phyloP scores from a whole-genome alignment of 139 green algal species.

The Nannochloris sp. region DNA sequence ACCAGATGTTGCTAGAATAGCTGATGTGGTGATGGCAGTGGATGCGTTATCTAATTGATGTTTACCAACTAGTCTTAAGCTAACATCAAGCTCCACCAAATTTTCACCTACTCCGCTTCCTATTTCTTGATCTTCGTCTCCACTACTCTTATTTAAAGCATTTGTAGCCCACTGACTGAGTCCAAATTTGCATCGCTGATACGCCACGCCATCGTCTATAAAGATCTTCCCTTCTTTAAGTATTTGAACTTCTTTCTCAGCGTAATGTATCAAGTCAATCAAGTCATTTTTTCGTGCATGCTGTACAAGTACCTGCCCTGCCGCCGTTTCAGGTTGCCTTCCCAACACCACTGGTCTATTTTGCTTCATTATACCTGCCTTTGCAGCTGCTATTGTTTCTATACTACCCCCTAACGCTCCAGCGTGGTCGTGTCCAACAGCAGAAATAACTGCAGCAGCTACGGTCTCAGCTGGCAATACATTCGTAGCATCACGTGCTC shows the following conservation, averaged over 20 bases:
- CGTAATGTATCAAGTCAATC: too few species aligned
- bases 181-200: background rate
- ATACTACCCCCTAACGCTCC: constrained; percentile 62
- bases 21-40: constrained; percentile 44
- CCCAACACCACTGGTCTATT: constrained; percentile 53
- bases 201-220: background rate
- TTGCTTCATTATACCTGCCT: constrained; percentile 70
- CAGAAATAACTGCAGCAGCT: constrained; percentile 32
- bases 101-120: too few species aligned
- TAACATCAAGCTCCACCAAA: constrained; percentile 12
- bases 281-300: constrained; percentile 1
- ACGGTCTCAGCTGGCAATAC: constrained; percentile 43
- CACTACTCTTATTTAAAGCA: background rate
- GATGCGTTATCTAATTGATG: constrained; percentile 65
- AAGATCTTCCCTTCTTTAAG: background rate
- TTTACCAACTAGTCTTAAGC: constrained; percentile 45
- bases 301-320: constrained; percentile 22
- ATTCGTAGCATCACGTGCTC: constrained; percentile 76
- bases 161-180: background rate
- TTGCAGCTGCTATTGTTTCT: constrained; percentile 56
- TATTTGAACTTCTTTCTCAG: too few species aligned
- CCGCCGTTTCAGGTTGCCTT: constrained; percentile 43
- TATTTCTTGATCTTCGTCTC: background rate
- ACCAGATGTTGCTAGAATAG: constrained; percentile 7
- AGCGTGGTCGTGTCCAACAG: constrained; percentile 56